Evolutionary conservation across 495 filamentous ascomycete species (phyloP), one percentile per base, ranked within the genome.

Genomic region (Extremus antarcticus): DNA sequence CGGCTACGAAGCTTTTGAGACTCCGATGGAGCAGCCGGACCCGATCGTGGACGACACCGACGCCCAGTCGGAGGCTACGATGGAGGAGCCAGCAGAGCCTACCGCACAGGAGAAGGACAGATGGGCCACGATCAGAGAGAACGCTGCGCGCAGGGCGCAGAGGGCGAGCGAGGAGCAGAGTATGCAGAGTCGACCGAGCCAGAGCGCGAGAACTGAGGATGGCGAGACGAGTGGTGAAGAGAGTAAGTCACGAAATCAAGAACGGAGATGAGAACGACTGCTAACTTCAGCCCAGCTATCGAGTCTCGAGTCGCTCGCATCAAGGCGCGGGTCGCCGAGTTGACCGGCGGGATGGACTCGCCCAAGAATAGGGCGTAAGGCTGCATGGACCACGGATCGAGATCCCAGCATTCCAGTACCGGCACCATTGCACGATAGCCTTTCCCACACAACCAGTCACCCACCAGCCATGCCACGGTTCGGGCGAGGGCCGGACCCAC

Each of bases 281-380:
- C 50, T 56, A 24, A 25, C 23, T 35, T 7, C 20, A 43, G 22
- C 61, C 10, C 56, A 94, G 88, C 89, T 24, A 96, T 98, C 61
- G 92, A 98, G 68, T 87, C 88, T 39, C 86, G 92, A 53, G 92
- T 96, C 55, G 92, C 92, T 35, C 86, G 94, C 53, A 98, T 98
- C 78, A 96, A 96, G 72, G 94, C 94, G 53, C 80, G 92, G 35
- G 94, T 98, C 46, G 92, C 92, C 45, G 88, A 95, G 70, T 70
- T 98, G 63, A 98, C 94, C 13, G 86, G 86, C 25, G 45, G 45
- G 20, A 60, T 60, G 46, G 57, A 60, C 38, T 7, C 7, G 41
- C 29, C 4, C 7, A 35, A 35, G 29, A 13, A 13, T 35, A 35
- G 29, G 29, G 29, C 29, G 29, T 35, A 13, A 35, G n/a, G n/a